Percentiles rank a stretch among this genome's conserved stretches.
Conservation (phyloP, 2,329 filamentous ascomycete species). For the Cladophialophora immunda region DNA sequence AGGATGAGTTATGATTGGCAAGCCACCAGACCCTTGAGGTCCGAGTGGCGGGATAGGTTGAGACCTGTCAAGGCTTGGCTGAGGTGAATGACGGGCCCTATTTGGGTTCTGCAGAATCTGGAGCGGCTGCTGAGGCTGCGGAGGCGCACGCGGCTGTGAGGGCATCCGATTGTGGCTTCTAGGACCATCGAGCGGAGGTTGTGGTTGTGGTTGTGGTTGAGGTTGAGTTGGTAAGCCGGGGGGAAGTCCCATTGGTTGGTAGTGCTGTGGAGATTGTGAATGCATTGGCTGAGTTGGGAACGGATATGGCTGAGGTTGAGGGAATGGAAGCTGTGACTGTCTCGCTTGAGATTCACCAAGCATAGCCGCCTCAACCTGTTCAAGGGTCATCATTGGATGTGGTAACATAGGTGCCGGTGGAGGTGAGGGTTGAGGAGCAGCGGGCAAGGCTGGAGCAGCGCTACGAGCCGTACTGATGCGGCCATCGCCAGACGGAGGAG, state of each 20-base stretch:
- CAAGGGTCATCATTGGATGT: conserved; percentile 81
- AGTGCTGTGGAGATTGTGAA: conserved; percentile 46
- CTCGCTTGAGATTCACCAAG: conserved; percentile 56
- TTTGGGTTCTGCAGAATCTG: conserved; percentile 85
- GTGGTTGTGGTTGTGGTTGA: conserved; percentile 43
- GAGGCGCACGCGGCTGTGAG: conserved; percentile 45
- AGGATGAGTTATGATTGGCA: conserved; percentile 70
- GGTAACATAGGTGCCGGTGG: conserved; percentile 40
- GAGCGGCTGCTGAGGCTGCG: conserved; percentile 68
- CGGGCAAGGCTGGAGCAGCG: conserved; percentile 40
- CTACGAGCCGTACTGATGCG: conserved; percentile 41
- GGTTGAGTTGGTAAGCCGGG: conserved; percentile 23
- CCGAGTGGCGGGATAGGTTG: conserved; percentile 9
- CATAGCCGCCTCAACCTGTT: conserved; percentile 96
- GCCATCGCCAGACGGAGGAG: conserved; percentile 43
- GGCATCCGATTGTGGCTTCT: conserved; percentile 47
- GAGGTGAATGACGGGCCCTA: conserved; percentile 61
- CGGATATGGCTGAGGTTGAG: conserved; percentile 46
- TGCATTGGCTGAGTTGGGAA: conserved; percentile 33
- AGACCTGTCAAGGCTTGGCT: conserved; percentile 47
- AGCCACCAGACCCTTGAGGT: conserved; percentile 46
- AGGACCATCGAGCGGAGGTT: conserved; percentile 47
- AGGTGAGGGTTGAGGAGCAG: conserved; percentile 30
- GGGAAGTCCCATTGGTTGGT: conserved; percentile 22
- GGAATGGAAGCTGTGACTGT: conserved; percentile 30